These are phyloP conservation scores for Candida patagonica DNA, from an alignment of 805 yeast genomes.

Conservation along the genomic window DNA sequence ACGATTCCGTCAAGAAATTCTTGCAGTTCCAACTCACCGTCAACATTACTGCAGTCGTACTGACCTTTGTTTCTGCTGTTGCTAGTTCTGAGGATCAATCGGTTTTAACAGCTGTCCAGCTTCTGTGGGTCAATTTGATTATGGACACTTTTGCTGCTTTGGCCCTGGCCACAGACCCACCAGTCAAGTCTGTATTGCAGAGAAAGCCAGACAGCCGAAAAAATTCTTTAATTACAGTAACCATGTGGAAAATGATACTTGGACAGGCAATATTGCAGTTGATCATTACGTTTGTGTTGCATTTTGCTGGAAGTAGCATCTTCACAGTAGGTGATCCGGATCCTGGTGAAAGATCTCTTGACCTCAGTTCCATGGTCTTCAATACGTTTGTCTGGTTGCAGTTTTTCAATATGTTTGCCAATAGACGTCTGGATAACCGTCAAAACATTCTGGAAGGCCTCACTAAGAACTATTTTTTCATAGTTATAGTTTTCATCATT, in stretches of 20 bases:
- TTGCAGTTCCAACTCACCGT: constrained; percentile 96
- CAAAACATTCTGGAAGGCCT: constrained; percentile 79
- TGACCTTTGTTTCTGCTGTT: constrained; percentile 91
- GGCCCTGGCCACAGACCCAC: constrained; percentile 96
- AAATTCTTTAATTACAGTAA: constrained; percentile 69
- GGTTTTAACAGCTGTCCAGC: constrained; percentile 93
- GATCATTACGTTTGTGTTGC: constrained; percentile 65
- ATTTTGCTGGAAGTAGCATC: constrained; percentile 63
- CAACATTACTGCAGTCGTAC: constrained; percentile 88
- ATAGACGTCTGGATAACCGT: constrained; percentile 79
- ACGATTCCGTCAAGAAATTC: constrained; percentile 87
- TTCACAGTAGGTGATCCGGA: constrained; percentile 30
- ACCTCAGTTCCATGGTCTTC: constrained; percentile 78
- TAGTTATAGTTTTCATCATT: constrained; percentile 61
- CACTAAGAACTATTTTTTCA: constrained; percentile 73
- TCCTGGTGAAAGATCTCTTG: constrained; percentile 34
- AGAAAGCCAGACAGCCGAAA: constrained; percentile 77
- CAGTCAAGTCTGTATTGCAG: constrained; percentile 70
- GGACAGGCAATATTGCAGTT: constrained; percentile 81
- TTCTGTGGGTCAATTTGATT: constrained; percentile 93
- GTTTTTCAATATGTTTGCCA: constrained; percentile 83
- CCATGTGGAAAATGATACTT: constrained; percentile 98
- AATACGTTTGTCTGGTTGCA: constrained; percentile 98
- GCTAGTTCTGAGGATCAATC: constrained; percentile 70
- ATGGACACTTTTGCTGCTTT: constrained; percentile 98